A percentile compares a stretch with the other conserved stretches of the same genome.
Evolutionary conservation across 73 alveolate species (phyloP).

Genomic region (Paramecium biaurelia): DNA sequence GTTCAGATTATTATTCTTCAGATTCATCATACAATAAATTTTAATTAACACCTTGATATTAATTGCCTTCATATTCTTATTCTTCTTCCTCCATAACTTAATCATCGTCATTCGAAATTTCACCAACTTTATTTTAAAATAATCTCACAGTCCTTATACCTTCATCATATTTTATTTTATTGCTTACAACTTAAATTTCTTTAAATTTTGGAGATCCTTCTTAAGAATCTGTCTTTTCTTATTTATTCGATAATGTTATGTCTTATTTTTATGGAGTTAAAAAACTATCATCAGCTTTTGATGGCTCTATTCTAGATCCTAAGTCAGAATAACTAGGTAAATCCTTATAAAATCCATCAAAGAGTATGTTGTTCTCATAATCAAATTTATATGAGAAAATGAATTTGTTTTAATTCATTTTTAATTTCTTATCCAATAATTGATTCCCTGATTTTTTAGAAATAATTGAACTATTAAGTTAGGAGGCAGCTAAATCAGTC

Average conservation of each 20-base stretch:
- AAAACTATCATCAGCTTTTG: background rate
- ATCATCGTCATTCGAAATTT: constrained; percentile 7
- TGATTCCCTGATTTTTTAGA: background rate
- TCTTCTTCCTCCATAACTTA: constrained; percentile 34
- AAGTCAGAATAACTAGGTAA: constrained; percentile 29
- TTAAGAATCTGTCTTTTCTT: background rate
- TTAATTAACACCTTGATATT: background rate
- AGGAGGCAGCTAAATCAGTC: background rate
- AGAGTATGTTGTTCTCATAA: background rate
- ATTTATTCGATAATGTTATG: background rate
- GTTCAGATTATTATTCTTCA: constrained; percentile 14
- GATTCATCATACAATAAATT: constrained; percentile 27
- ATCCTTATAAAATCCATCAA: constrained; percentile 13
- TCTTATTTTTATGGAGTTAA: background rate
- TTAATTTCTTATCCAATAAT: background rate
- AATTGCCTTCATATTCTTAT: constrained; percentile 46
- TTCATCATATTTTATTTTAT: constrained; percentile 35
- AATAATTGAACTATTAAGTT: background rate
- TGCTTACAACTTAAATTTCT: background rate
- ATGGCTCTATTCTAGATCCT: constrained; percentile 29
- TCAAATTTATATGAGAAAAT: background rate
- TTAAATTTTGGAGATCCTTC: background rate
- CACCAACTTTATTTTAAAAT: constrained; percentile 38
- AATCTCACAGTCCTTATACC: constrained; percentile 34
- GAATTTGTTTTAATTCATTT: background rate